A percentile compares a stretch with the other conserved stretches of the same genome.
Evolutionary conservation across 2,329 filamentous ascomycete species (phyloP).

Genomic region (Ophiostoma tasmaniense): DNA sequence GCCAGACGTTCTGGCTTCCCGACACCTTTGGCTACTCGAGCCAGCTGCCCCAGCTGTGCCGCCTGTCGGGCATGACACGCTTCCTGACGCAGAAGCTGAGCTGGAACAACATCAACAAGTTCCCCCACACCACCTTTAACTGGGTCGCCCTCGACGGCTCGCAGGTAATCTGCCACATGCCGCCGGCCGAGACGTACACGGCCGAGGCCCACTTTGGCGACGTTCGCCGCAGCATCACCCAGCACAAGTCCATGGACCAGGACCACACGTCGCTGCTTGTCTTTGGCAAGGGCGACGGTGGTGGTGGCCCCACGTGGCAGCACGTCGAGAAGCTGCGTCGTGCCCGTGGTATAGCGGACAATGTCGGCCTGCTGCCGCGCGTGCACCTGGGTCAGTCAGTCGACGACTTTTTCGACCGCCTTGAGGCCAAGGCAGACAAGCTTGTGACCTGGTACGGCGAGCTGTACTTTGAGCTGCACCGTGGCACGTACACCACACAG

Average conservation of each 20-base stretch:
- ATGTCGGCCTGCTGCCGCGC: constrained; percentile 57
- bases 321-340: constrained; percentile 91
- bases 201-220: constrained; percentile 92
- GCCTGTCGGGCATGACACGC: constrained; percentile 87
- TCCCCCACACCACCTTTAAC: constrained; percentile 97
- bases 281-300: constrained; percentile 94
- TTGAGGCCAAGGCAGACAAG: constrained; percentile 69
- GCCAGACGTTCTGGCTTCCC: constrained; percentile 90
- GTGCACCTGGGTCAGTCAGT: constrained; percentile 84
- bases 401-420: constrained; percentile 83
- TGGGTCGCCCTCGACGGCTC: constrained; percentile 95
- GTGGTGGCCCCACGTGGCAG: constrained; percentile 87
- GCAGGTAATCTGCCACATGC: constrained; percentile 97
- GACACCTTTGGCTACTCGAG: constrained; percentile 97
- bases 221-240: constrained; percentile 75
- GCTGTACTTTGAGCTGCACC: constrained; percentile 94
- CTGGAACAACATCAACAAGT: constrained; percentile 99
- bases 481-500: constrained; percentile 94
- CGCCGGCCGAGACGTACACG: constrained; percentile 90
- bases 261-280: constrained; percentile 85
- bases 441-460: constrained; percentile 97
- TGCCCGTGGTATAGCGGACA: constrained; percentile 86
- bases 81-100: constrained; percentile 98
- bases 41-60: constrained; percentile 87
- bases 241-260: constrained; percentile 93